Evolutionary conservation across 805 yeast genomes (phyloP).

Genomic region (Saccharomycopsis guyanensis): DNA sequence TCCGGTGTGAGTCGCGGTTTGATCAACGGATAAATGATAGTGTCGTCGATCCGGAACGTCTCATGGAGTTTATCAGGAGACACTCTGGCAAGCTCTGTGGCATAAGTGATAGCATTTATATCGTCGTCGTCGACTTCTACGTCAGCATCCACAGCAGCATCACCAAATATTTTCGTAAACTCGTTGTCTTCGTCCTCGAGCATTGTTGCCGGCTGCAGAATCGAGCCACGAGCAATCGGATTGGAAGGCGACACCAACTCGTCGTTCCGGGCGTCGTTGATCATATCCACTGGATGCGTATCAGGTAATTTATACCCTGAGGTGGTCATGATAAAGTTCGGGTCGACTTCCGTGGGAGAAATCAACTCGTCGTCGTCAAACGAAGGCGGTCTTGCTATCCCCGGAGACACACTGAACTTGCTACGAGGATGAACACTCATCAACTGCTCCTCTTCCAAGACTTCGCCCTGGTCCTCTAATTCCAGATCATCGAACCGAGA

Average conservation of each 20-base stretch:
- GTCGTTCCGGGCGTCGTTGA: background rate
- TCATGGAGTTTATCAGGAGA: constrained; percentile 33
- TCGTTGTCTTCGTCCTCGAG: constrained; percentile 14
- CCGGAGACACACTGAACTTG: background rate
- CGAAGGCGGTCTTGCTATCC: background rate
- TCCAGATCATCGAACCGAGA: constrained; percentile 21
- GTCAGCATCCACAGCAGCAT: constrained; percentile 26
- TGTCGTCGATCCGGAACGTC: constrained; percentile 42
- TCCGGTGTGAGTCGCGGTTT: constrained; percentile 21
- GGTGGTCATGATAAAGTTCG: background rate
- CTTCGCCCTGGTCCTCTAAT: constrained; percentile 25
- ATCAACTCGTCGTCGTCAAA: background rate
- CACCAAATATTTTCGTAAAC: constrained; percentile 22
- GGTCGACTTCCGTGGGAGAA: background rate
- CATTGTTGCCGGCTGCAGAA: constrained; percentile 4
- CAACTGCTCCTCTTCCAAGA: constrained; percentile 6
- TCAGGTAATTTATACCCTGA: background rate
- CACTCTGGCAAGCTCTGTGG: constrained; percentile 29
- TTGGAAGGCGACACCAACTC: background rate
- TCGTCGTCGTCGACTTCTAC: constrained; percentile 27
- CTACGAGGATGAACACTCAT: background rate
- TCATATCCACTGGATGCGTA: background rate
- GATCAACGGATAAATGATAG: constrained; percentile 21
- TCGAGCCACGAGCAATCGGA: background rate
- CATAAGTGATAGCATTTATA: constrained; percentile 21